A percentile compares a stretch with the other conserved stretches of the same genome.
These are phyloP conservation scores for Ophiostoma populinum DNA, from an alignment of 2,329 filamentous ascomycete genomes.

Conservation along the genomic window DNA sequence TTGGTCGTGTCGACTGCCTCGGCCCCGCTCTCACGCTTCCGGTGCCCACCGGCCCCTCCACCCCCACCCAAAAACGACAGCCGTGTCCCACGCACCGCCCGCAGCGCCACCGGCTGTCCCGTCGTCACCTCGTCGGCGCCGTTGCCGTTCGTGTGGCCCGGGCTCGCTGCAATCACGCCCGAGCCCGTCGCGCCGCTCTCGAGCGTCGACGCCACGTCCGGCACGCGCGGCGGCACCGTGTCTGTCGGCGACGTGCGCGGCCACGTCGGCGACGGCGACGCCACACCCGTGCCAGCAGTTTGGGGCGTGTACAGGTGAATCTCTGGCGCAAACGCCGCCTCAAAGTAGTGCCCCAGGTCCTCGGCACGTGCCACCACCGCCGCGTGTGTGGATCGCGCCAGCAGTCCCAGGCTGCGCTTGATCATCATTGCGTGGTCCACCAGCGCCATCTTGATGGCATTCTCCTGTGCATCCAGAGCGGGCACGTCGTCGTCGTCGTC, in stretches of 20 bases:
- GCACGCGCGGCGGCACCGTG: constrained; percentile 16
- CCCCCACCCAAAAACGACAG: constrained; percentile 39
- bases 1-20: constrained; percentile 10
- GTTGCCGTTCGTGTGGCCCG: constrained; percentile 5
- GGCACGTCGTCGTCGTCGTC: constrained; percentile 26
- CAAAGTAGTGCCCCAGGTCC: constrained; percentile 45
- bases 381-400: constrained; percentile 45
- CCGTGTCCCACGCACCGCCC: constrained; percentile 32
- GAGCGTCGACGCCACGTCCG: constrained; percentile 19
- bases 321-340: constrained; percentile 46
- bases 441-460: constrained; percentile 66
- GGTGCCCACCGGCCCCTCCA: constrained; percentile 13
- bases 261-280: constrained; percentile 26
- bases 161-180: background rate
- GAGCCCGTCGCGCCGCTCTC: constrained; percentile 14
- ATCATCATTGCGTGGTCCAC: constrained; percentile 81
- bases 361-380: constrained; percentile 36
- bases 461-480: constrained; percentile 44
- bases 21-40: constrained; percentile 8
- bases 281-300: constrained; percentile 21
- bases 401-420: constrained; percentile 60
- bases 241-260: constrained; percentile 28
- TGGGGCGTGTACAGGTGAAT: constrained; percentile 41
- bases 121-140: constrained; percentile 29
- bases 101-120: constrained; percentile 32